A percentile compares a stretch with the other conserved stretches of the same genome.
These are phyloP conservation scores for Neckera pumila DNA, from an alignment of 225 moss, liverwort and hornwort genomes.

Conservation along the genomic window DNA sequence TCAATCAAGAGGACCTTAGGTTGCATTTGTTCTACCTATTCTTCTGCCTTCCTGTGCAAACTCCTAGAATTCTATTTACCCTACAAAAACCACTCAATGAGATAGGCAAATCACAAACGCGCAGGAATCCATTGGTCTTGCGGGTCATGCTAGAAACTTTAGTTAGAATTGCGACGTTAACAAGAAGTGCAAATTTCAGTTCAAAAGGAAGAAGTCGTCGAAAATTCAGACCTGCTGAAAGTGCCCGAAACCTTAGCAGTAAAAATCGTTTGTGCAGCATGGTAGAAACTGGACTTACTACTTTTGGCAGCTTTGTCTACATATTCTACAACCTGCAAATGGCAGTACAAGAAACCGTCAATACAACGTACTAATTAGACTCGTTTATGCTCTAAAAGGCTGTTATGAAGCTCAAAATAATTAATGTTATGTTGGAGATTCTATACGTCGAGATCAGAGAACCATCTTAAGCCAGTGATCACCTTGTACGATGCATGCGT, in stretches of 20 bases:
- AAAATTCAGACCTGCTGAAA: conserved; percentile 60
- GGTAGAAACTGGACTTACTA: conserved; percentile 46
- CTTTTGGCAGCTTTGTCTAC: conserved; percentile 74
- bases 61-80: background rate
- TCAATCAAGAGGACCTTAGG: background rate
- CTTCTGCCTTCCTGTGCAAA: background rate
- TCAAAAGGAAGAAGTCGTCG: background rate
- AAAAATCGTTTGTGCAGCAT: conserved; percentile 69
- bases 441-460: background rate
- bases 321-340: conserved; percentile 67
- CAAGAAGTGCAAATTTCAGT: background rate
- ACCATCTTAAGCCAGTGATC: background rate
- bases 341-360: background rate
- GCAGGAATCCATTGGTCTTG: background rate
- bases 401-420: background rate
- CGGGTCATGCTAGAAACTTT: background rate
- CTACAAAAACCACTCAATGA: background rate
- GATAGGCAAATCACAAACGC: background rate
- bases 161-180: background rate
- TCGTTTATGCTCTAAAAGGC: background rate
- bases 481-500: background rate
- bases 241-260: conserved; percentile 87
- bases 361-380: background rate
- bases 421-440: background rate
- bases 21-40: background rate